Conservation (phyloP, 441 rosid genomes). For the Hura crepitans region DNA sequence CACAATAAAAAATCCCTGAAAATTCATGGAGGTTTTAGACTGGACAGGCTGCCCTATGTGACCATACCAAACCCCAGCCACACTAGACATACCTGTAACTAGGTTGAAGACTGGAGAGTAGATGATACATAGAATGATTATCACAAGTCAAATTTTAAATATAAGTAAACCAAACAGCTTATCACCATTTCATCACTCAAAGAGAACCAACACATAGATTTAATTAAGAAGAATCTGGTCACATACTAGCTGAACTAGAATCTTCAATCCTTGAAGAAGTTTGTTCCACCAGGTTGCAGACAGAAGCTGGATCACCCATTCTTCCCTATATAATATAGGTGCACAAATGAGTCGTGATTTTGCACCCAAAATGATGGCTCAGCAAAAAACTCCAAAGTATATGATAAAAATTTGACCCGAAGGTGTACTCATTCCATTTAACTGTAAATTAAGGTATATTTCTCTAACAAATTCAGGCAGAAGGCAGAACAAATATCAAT, state of each 20-base stretch:
- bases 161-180: not conserved
- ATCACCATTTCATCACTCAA: not conserved
- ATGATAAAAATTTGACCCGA: too few relatives aligned
- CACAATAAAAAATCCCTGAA: not conserved
- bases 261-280: slow-evolving; percentile 36
- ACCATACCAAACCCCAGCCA: not conserved
- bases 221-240: slow-evolving; percentile 14
- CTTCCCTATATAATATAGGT: slow-evolving; percentile 37
- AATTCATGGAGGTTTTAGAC: not conserved
- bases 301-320: slow-evolving; percentile 31
- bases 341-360: not conserved
- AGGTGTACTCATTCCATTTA: not conserved
- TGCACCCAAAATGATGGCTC: slow-evolving; percentile 11
- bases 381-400: slow-evolving; percentile 4
- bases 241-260: slow-evolving; percentile 50
- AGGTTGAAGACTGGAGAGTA: not conserved
- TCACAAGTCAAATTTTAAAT: not conserved
- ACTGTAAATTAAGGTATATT: not conserved
- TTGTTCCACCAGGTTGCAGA: slow-evolving; percentile 32
- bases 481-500: not conserved
- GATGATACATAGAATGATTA: not conserved
- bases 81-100: not conserved
- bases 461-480: slow-evolving; percentile 2
- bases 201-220: slow-evolving; percentile 11
- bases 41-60: not conserved